Base-by-base conservation (phyloP, 1,284 basidiomycete species). In the Rhodotorula sp. region DNA sequence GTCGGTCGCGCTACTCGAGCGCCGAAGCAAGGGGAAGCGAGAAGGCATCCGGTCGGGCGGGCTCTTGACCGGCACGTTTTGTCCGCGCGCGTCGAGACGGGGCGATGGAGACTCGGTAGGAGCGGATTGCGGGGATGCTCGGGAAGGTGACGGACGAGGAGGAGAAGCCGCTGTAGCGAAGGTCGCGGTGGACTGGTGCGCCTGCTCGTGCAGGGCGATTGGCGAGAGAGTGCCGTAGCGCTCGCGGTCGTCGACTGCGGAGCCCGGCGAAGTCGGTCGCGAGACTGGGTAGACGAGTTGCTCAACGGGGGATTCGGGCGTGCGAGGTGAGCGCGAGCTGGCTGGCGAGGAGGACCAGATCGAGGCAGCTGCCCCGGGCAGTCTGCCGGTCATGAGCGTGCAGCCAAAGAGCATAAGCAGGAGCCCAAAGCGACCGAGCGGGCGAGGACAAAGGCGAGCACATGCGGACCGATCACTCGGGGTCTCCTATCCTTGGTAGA, bases 1-100 rank as follows among this genome's bases (percentile, higher is more conserved):
- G 7, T 56, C 60, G 17, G 53, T 54, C 16, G 19, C 27, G 53
- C 53, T 54, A 17, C 52, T 41, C 12, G 57, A 45, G 19, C 64
- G 64, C 27, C 64, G 64, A 13, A 59, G 64, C 27, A 60, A 66
- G 7, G 57, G 64, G 58, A 59, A 60, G 14, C 25, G 50, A 52
- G 23, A n/a, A 8, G 49, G 49, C 48, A 52, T 59, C 42, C 19
- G 41, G 17, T 45, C 21, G 23, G 42, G 56, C 12, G 27, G 56
- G 42, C 13, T 21, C 42, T 23, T 10, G 21, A n/a, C 9, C 42
- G 16, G 42, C 9, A 58, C 0, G 42, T 21, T 42, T 23, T 12
- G 9, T 25, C 8, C 12, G 41, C n/a, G 34, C 34, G 34, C 5
- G 34, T 34, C 34, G 34, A 34, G 5, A 5, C 5, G 34, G 3